Percentiles rank a stretch among this genome's conserved stretches.
These are phyloP conservation scores for Xylaria sp. DNA, from an alignment of 2,329 filamentous ascomycete genomes.

Conservation along the genomic window DNA sequence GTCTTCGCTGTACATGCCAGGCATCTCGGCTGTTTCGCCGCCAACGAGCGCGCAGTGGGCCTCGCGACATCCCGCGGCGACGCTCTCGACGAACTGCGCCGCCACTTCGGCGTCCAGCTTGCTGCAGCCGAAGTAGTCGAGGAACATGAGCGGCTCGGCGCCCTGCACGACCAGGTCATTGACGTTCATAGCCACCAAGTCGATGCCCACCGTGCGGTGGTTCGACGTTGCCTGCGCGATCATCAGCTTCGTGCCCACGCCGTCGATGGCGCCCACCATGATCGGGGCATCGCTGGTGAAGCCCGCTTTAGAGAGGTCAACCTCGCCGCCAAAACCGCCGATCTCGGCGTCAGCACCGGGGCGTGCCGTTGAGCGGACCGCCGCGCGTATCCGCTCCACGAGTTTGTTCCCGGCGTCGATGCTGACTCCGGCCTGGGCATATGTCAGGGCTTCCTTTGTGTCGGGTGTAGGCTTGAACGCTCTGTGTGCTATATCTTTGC, in stretches of 20 bases:
- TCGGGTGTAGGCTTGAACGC: constrained; percentile 63
- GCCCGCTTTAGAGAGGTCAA: constrained; percentile 79
- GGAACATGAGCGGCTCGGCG: constrained; percentile 93
- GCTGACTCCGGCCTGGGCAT: constrained; percentile 91
- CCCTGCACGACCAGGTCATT: constrained; percentile 98
- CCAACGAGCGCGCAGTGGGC: constrained; percentile 92
- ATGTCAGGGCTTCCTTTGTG: constrained; percentile 74
- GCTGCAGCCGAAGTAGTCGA: constrained; percentile 97
- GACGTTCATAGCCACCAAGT: constrained; percentile 98
- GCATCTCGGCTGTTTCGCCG: constrained; percentile 98
- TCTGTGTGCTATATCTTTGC: constrained; percentile 90
- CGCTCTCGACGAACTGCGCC: constrained; percentile 88
- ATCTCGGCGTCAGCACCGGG: constrained; percentile 93
- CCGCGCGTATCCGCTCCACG: constrained; percentile 89
- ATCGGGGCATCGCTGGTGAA: constrained; percentile 76
- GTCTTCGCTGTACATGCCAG: constrained; percentile 86
- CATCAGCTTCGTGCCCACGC: constrained; percentile 96
- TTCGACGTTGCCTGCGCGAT: constrained; percentile 90
- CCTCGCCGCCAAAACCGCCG: constrained; percentile 91
- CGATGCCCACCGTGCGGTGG: constrained; percentile 94
- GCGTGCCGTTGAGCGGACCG: constrained; percentile 84
- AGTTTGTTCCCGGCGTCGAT: constrained; percentile 95
- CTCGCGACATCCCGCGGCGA: constrained; percentile 86
- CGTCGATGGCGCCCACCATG: constrained; percentile 93
- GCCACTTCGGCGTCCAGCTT: constrained; percentile 82